A percentile compares a stretch with the other conserved stretches of the same genome.
phyloP scores from a whole-genome alignment of 495 filamentous ascomycete species.

The Aspergillus homomorphus region DNA sequence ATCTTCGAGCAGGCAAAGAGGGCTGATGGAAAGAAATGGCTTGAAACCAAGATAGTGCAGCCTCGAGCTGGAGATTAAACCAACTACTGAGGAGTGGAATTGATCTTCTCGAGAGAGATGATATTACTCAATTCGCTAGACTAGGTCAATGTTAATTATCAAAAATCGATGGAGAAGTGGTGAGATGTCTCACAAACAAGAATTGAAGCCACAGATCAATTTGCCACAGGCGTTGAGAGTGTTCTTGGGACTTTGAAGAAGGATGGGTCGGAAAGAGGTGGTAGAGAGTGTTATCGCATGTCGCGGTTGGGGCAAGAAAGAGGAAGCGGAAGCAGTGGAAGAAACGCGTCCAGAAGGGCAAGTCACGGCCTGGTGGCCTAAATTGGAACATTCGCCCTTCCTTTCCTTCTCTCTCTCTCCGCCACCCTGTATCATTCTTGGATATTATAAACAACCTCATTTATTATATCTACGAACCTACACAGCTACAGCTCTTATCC shows the following conservation, averaged over 20 bases:
- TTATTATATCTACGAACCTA: no score
- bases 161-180: no score
- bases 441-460: background rate
- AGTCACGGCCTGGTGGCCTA: slow-evolving; percentile 3
- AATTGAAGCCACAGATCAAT: background rate
- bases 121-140: no score
- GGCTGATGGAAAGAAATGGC: background rate
- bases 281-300: background rate
- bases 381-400: background rate
- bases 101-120: no score
- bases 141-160: no score
- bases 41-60: background rate
- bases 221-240: background rate
- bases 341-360: slow-evolving; percentile 9
- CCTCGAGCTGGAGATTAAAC: background rate
- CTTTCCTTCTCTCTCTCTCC: background rate
- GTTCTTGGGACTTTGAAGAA: background rate
- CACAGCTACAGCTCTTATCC: background rate
- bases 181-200: no score
- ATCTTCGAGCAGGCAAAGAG: background rate
- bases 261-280: background rate
- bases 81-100: background rate
- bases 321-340: background rate
- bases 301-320: slow-evolving; percentile 5
- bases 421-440: background rate